Conservation (phyloP, 805 yeast genomes). For the Zygoascus ofunaensis region DNA sequence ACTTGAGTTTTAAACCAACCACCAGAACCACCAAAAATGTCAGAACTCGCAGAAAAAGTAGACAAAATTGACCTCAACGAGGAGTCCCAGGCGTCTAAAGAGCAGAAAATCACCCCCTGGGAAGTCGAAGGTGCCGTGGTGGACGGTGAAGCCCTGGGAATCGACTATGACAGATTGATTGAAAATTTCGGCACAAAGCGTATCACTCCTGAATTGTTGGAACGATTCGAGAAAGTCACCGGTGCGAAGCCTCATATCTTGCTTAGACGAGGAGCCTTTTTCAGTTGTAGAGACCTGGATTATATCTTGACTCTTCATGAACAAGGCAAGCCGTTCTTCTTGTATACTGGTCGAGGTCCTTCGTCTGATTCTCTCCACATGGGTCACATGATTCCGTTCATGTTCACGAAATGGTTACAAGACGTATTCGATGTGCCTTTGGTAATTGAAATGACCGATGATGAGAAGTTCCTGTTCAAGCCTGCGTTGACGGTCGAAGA, state of each 20-base stretch:
- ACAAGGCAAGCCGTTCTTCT: constrained; percentile 88
- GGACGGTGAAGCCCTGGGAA: constrained; percentile 82
- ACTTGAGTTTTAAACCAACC: too few species aligned
- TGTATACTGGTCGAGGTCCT: constrained; percentile 97
- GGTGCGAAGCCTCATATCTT: constrained; percentile 89
- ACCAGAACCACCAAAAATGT: too few species aligned
- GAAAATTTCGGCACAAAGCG: constrained; percentile 77
- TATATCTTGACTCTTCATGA: constrained; percentile 82
- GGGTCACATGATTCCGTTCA: constrained; percentile 94
- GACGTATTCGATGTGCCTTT: constrained; percentile 95
- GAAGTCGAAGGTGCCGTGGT: constrained; percentile 98
- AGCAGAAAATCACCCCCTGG: constrained; percentile 85
- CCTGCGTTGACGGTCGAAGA: constrained; percentile 81
- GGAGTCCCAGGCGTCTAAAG: constrained; percentile 7
- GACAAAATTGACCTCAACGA: constrained; percentile 10
- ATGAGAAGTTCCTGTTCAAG: constrained; percentile 92
- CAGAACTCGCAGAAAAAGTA: constrained; percentile 15
- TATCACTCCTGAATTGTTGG: constrained; percentile 61
- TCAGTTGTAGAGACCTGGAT: constrained; percentile 62
- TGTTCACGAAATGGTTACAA: constrained; percentile 96
- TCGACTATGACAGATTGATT: constrained; percentile 85
- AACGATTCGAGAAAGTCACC: constrained; percentile 68
- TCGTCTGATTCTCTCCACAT: constrained; percentile 89
- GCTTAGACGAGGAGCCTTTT: constrained; percentile 83
- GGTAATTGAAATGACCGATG: constrained; percentile 90